Percentiles rank a stretch among this genome's conserved stretches.
phyloP scores from a whole-genome alignment of 192 early-diverging fungal species.

The Spizellomyces sp. region DNA sequence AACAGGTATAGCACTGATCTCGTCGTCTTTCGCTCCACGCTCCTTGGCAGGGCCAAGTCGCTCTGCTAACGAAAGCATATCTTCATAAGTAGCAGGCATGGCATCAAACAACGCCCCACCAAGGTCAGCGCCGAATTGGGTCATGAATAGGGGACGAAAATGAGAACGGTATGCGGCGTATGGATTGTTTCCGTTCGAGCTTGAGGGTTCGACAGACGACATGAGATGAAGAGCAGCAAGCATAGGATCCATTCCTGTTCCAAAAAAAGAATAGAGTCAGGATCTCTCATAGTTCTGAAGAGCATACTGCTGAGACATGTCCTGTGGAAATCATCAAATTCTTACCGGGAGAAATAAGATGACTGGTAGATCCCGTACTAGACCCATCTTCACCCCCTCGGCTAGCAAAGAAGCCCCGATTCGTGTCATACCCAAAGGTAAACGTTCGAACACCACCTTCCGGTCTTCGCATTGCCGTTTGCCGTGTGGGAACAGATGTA shows the following conservation, averaged over 20 bases:
- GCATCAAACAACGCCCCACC: constrained; percentile 2
- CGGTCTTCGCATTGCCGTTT: background rate
- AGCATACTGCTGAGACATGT: too few relatives aligned
- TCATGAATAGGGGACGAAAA: background rate
- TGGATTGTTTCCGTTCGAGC: background rate
- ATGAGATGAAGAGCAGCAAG: background rate
- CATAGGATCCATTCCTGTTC: background rate
- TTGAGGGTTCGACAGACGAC: background rate
- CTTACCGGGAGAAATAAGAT: too few relatives aligned
- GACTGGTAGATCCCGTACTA: too few relatives aligned
- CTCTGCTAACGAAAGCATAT: constrained; percentile 2
- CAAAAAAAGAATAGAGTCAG: too few relatives aligned
- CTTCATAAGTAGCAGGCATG: constrained; percentile 4
- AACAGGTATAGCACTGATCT: background rate
- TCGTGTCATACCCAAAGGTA: constrained; percentile 5
- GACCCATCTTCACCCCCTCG: too few relatives aligned
- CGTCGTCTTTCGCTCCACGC: constrained; percentile 7
- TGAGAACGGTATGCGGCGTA: background rate
- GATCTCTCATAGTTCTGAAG: too few relatives aligned
- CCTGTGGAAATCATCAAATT: too few relatives aligned
- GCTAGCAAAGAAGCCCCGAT: constrained; percentile 3
- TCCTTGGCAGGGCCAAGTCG: constrained; percentile 2
- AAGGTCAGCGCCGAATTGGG: constrained; percentile 1
- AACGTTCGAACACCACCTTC: background rate
- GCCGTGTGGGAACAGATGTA: background rate